Evolutionary conservation across 2,329 filamentous ascomycete species (phyloP).

Genomic region (Aspergillus sp.): DNA sequence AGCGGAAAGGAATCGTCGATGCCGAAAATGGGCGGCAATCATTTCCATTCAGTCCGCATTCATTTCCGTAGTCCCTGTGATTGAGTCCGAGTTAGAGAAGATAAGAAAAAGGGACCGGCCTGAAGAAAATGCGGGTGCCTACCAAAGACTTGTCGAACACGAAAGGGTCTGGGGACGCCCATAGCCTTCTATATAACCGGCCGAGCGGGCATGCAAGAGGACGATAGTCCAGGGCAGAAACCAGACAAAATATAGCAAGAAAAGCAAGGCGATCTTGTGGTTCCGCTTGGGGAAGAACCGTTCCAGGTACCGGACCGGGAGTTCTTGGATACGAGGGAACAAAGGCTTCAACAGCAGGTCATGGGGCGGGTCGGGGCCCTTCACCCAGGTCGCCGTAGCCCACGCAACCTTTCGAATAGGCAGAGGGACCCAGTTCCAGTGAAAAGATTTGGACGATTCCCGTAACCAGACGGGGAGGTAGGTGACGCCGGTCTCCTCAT

Average conservation of each 20-base stretch:
- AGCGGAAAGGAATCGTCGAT: constrained; percentile 54
- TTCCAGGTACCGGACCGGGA: constrained; percentile 45
- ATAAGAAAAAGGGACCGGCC: neutral
- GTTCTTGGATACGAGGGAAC: constrained; percentile 48
- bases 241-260: constrained; percentile 47
- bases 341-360: constrained; percentile 47
- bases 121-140: constrained; percentile 2
- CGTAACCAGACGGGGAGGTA: constrained; percentile 48
- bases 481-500: constrained; percentile 25
- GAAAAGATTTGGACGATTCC: constrained; percentile 48
- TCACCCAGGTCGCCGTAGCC: constrained; percentile 45
- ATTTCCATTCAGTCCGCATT: constrained; percentile 56
- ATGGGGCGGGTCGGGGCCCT: constrained; percentile 49
- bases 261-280: constrained; percentile 45
- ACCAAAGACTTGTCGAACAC: constrained; percentile 50
- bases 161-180: constrained; percentile 46
- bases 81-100: neutral
- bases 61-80: constrained; percentile 42
- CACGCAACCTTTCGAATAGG: constrained; percentile 46
- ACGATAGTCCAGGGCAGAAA: constrained; percentile 49
- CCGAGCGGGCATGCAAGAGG: constrained; percentile 45
- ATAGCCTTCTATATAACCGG: constrained; percentile 50
- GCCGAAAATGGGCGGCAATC: constrained; percentile 56
- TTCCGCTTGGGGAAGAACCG: constrained; percentile 46
- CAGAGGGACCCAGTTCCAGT: constrained; percentile 49